Evolutionary conservation across 129 eudicot genomes (phyloP).

Genomic region (Deinandra increscens): DNA sequence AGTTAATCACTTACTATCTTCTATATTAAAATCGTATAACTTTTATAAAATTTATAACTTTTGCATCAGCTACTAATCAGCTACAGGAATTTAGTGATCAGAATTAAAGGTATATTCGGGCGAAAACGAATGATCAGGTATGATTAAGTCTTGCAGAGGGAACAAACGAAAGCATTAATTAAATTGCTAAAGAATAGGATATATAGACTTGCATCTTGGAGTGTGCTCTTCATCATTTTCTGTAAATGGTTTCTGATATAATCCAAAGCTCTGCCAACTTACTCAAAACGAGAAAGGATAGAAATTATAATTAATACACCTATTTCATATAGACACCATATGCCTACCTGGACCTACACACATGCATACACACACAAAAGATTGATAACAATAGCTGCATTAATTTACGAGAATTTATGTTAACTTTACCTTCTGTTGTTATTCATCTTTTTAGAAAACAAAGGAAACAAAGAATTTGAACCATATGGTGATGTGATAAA

Average conservation of each 20-base stretch:
- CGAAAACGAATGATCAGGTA: no score
- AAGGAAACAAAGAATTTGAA: not conserved
- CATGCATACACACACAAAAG: no score
- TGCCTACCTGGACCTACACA: slow-evolving; percentile 8
- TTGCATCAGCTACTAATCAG: no score
- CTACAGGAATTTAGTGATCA: no score
- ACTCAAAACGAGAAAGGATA: slow-evolving; percentile 30
- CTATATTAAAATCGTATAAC: no score
- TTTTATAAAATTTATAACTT: no score
- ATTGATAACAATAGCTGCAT: slow-evolving; percentile 21
- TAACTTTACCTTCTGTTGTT: slow-evolving; percentile 14
- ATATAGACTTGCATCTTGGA: slow-evolving; percentile 22
- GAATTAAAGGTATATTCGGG: no score
- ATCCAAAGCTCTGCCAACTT: slow-evolving; percentile 29
- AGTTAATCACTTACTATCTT: no score
- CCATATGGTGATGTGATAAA: no score
- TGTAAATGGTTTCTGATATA: slow-evolving; percentile 27
- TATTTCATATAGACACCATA: slow-evolving; percentile 30
- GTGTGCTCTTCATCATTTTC: slow-evolving; percentile 18
- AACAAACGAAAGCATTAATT: not conserved
- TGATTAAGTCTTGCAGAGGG: no score
- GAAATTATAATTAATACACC: slow-evolving; percentile 15
- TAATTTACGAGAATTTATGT: slow-evolving; percentile 17
- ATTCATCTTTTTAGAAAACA: not conserved
- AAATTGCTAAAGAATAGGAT: slow-evolving; percentile 24